Conservation (phyloP, 2,329 filamentous ascomycete genomes). For the Paramyrothecium roridum region DNA sequence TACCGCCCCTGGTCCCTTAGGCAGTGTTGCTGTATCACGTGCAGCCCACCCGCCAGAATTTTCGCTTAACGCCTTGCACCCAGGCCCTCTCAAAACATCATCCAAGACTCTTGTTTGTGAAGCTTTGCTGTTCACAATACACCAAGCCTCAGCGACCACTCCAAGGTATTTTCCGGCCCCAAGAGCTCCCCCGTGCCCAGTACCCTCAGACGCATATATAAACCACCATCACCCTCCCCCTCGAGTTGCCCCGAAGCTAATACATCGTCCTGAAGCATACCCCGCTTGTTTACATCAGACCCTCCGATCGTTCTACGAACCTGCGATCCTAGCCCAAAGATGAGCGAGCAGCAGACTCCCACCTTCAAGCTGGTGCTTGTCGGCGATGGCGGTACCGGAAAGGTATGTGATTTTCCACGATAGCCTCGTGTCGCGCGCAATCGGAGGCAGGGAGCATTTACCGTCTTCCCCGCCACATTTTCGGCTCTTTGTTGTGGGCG, state of each 20-base stretch:
- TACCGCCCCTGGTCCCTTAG: not conserved
- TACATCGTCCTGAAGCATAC: slow-evolving; percentile 28
- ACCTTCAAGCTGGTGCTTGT: slow-evolving; percentile 99
- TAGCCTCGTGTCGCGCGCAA: slow-evolving; percentile 31
- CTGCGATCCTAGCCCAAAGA: slow-evolving; percentile 37
- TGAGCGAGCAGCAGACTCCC: slow-evolving; percentile 62
- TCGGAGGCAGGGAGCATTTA: slow-evolving; percentile 1
- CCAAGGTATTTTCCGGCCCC: slow-evolving; percentile 19
- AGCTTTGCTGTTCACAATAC: slow-evolving; percentile 29
- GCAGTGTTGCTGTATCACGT: slow-evolving; percentile 26
- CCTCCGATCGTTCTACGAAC: slow-evolving; percentile 20
- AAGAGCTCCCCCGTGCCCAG: slow-evolving; percentile 7
- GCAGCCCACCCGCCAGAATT: slow-evolving; percentile 31
- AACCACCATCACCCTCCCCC: not conserved
- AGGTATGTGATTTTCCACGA: slow-evolving; percentile 55
- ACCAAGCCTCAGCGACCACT: slow-evolving; percentile 23
- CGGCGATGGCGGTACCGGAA: slow-evolving; percentile 98
- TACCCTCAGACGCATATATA: slow-evolving; percentile 2
- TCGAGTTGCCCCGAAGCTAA: slow-evolving; percentile 21
- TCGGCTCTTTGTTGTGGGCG: slow-evolving; percentile 1
- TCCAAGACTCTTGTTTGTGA: slow-evolving; percentile 30
- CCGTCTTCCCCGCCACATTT: not conserved
- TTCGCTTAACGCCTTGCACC: slow-evolving; percentile 36
- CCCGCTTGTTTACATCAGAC: slow-evolving; percentile 46
- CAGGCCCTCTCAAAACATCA: slow-evolving; percentile 40